Conservation (phyloP, 495 filamentous ascomycete species). For the Aspergillus coremiiformis region DNA sequence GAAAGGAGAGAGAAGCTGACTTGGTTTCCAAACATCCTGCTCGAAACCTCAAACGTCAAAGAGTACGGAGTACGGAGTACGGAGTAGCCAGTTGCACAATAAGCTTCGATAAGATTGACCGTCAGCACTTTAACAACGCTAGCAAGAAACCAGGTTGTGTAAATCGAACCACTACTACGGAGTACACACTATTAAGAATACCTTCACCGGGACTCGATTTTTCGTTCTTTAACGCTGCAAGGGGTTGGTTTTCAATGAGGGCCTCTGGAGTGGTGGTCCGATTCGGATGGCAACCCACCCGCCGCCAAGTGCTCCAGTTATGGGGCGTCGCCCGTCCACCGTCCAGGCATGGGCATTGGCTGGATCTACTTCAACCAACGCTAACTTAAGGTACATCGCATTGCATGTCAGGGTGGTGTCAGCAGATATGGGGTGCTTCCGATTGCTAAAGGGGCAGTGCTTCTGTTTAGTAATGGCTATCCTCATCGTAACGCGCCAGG, state of each 20-base stretch:
- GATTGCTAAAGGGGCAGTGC: conserved; percentile 4
- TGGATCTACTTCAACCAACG: background rate
- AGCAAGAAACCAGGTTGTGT: background rate
- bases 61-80: too few species aligned
- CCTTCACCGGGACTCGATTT: background rate
- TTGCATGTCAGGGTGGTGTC: conserved; percentile 6
- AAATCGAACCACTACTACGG: background rate
- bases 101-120: background rate
- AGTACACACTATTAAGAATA: background rate
- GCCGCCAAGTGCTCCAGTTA: conserved; percentile 1
- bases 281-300: conserved; percentile 1
- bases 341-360: background rate
- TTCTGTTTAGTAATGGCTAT: background rate
- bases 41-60: too few species aligned
- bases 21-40: too few species aligned
- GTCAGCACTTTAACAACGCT: background rate
- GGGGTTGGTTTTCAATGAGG: background rate
- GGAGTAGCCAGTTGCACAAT: too few species aligned
- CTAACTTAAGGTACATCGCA: background rate
- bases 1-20: too few species aligned
- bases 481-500: background rate
- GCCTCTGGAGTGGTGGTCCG: conserved; percentile 6
- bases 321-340: background rate
- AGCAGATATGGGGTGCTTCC: conserved; percentile 5
- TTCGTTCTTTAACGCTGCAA: background rate